Conservation (phyloP, 768 basidiomycete species). For the Cystofilobasidium ferigula region DNA sequence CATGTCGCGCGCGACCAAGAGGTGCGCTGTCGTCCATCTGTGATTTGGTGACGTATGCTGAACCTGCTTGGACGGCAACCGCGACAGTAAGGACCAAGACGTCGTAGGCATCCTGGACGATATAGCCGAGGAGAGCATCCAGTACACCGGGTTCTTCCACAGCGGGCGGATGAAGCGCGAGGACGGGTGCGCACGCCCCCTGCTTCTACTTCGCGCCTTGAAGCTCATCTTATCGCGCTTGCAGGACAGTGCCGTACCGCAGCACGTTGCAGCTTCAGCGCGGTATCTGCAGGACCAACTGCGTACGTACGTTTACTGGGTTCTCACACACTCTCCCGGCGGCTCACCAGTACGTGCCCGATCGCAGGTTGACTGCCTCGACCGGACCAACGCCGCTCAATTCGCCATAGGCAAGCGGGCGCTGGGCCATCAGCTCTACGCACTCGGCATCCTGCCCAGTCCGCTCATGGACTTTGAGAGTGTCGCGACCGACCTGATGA, state of each 20-base stretch:
- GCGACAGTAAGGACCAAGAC: conserved; percentile 76
- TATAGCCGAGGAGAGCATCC: conserved; percentile 82
- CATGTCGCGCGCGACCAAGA: conserved; percentile 88
- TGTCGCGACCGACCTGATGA: conserved; percentile 90
- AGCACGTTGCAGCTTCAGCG: conserved; percentile 60
- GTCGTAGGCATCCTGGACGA: conserved; percentile 92
- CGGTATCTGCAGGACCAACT: conserved; percentile 86
- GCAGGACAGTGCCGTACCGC: conserved; percentile 26
- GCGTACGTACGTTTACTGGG: conserved; percentile 33
- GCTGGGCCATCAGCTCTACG: conserved; percentile 87
- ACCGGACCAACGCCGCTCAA: conserved; percentile 45
- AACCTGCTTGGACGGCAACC: conserved; percentile 11
- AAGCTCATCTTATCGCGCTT: conserved; percentile 8
- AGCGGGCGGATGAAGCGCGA: conserved; percentile 44
- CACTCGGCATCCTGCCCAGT: conserved; percentile 73
- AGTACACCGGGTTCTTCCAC: conserved; percentile 92
- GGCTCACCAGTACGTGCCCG: background rate
- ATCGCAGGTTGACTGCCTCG: conserved; percentile 69
- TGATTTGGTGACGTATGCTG: background rate
- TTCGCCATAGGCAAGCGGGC: conserved; percentile 94
- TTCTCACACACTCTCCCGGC: background rate
- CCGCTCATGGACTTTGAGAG: conserved; percentile 84
- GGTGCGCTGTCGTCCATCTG: too few relatives aligned
- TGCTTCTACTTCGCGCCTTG: background rate
- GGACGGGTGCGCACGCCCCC: conserved; percentile 37